These are phyloP conservation scores for Senna tora DNA, from an alignment of 306 rosid species.

Conservation along the genomic window DNA sequence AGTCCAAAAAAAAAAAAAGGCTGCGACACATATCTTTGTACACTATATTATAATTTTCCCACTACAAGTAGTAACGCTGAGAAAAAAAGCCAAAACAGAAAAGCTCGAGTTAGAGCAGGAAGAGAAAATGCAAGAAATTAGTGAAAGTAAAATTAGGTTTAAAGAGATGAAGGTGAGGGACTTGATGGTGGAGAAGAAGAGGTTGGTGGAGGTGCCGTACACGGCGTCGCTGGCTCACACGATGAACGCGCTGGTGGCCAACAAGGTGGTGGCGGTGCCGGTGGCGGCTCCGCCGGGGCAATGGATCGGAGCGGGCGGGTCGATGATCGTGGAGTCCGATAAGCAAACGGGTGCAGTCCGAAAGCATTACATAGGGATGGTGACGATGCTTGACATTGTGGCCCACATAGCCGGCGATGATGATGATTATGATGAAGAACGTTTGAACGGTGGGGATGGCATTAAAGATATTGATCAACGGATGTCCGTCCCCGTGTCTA, in stretches of 20 bases:
- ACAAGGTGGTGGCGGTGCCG: conserved; percentile 73
- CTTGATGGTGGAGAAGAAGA: conserved; percentile 57
- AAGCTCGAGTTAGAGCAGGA: conserved; percentile 4
- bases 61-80: neutral
- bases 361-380: conserved; percentile 92
- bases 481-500: conserved; percentile 69
- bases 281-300: conserved; percentile 96
- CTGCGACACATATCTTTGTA: neutral
- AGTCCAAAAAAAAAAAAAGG: neutral
- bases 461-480: conserved; percentile 60
- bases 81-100: neutral
- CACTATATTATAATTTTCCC: conserved; percentile 17
- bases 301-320: conserved; percentile 93
- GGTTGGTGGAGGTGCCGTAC: conserved; percentile 89
- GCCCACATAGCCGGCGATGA: conserved; percentile 78
- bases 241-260: conserved; percentile 74
- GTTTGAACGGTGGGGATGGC: conserved; percentile 39
- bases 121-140: conserved; percentile 33
- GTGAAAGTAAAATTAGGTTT: conserved; percentile 31
- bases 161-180: conserved; percentile 64
- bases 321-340: conserved; percentile 85
- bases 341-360: conserved; percentile 61
- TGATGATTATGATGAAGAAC: conserved; percentile 38
- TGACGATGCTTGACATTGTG: conserved; percentile 84
- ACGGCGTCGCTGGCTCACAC: conserved; percentile 79